Base-by-base conservation (phyloP, 768 basidiomycete genomes). In the Macrolepiota albuminosa region DNA sequence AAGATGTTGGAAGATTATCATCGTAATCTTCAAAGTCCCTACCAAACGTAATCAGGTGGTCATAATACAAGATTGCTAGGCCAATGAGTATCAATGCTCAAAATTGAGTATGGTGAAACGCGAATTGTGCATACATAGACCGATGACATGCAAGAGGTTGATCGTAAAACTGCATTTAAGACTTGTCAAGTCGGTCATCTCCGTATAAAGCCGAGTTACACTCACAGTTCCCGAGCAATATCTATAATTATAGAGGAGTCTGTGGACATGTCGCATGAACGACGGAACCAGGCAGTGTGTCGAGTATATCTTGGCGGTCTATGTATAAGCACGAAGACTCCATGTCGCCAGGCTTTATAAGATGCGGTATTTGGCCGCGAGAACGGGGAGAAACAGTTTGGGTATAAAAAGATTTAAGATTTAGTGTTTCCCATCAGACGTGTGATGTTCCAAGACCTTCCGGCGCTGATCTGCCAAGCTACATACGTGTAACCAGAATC, bases 31-130 rank as follows among this genome's bases (percentile, higher is more conserved):
- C 16, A 18, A 21, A n/a, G 9, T 54, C 26, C 53, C 1, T 54
- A 54, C 54, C 40, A 7, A 2, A 54, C 7, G 54, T 54, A 14
- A 54, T 42, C 1, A 4, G 43, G 40, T 54, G 14, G 24, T 54
- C 54, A 29, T 54, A 54, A 11, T 33, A 54, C 54, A 54, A 54
- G 40, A 54, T 54, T 33, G 54, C 54, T 54, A 29, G 4, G 16
- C 29, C 4, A 29, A 54, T n/a, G 31, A 31, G 24, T 10, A 39
- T 40, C 39, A 54, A 29, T 1, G 6, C 13, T n/a, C 11, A n/a
- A 42, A 7, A 11, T 42, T 11, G 6, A 11, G 6, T 31, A 11
- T 4, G 42, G 21, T 21, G n/a, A 10, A 54, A 54, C 18, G 1
- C 11, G 40, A 42, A 7, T 40, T 13, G 31, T 42, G 40, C 29